Evolutionary conservation across 495 filamentous ascomycete species (phyloP), one percentile per base, ranked within the genome.

Genomic region (Penicillium alfredii): DNA sequence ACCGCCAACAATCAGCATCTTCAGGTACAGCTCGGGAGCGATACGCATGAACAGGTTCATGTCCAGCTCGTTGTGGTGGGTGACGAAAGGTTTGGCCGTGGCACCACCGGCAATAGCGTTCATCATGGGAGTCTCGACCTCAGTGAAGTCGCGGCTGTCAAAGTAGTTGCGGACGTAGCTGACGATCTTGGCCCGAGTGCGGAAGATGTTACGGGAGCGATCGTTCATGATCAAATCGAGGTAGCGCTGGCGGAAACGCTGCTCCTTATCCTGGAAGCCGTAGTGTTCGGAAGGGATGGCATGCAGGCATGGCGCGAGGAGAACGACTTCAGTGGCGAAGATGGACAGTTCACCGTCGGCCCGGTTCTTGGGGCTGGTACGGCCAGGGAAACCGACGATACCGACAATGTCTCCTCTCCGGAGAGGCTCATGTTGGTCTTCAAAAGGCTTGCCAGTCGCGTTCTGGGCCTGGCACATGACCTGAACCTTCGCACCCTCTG

Each of bases 71-170:
- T 97, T 97, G 67, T 95, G 88, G 58, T 92, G 82, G 2, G 92
- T 96, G 40, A 83, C 70, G 63, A 97, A 99, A 9, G 92, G 92
- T 71, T 88, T 89, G 40, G 92, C 92, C 6, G 93, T 97, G 12
- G 92, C 92, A 42, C 92, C 92, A 53, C 92, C 92, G 17, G 90
- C 88, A 56, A 94, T 92, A 38, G 84, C 77, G 53, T 94, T 93
- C 81, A 99, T 86, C 78, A 97, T 94, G 6, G 93, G 93, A 1
- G 92, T 97, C 66, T 96, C 85, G n/a, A 97, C 87, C 61, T 96
- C 89, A 31, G 84, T 71, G 56, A 97, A 98, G 40, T 87, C 86
- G 32, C 77, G 73, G 35, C 72, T 72, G 47, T 96, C 86, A 47
- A 98, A 86, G 73, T 78, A 97, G 39, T 75, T 73, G 43, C 90